Percentiles rank a stretch among this genome's conserved stretches.
Conservation (phyloP, 169 alveolate genomes). For the Eimeria nieschulzi region DNA sequence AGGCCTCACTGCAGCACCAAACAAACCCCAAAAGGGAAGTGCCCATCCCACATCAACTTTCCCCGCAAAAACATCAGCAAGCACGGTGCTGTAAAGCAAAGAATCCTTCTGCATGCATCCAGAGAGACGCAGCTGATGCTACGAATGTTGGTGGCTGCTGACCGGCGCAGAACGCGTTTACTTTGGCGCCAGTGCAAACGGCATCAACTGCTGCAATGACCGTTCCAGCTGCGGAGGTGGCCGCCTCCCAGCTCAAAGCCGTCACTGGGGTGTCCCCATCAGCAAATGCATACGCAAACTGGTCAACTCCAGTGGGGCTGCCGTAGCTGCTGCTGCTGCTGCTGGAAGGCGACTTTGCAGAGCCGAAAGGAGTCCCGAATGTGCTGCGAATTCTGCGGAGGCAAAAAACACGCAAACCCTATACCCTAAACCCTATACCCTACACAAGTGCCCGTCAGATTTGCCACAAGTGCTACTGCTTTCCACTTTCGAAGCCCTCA, state of each 20-base stretch:
- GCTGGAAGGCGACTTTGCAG: slow-evolving; percentile 15
- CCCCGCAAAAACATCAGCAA: not conserved
- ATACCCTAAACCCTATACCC: no score
- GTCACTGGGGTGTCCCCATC: slow-evolving; percentile 94
- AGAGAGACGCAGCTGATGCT: slow-evolving; percentile 8
- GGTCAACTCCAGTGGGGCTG: not conserved
- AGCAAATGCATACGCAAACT: slow-evolving; percentile 66
- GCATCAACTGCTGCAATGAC: slow-evolving; percentile 93
- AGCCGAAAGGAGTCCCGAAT: slow-evolving; percentile 5
- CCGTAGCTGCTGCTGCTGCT: slow-evolving; percentile 12
- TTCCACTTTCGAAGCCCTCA: no score
- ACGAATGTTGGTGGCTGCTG: slow-evolving; percentile 27
- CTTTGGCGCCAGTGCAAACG: slow-evolving; percentile 84
- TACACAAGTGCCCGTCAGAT: no score
- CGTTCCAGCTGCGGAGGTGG: slow-evolving; percentile 92
- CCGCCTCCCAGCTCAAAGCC: slow-evolving; percentile 92
- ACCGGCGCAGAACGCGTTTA: slow-evolving; percentile 89
- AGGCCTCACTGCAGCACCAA: slow-evolving; percentile 94
- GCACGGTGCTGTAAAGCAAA: not conserved
- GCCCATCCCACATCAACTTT: not conserved
- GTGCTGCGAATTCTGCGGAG: slow-evolving; percentile 78
- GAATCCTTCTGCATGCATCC: not conserved
- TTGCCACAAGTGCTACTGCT: no score
- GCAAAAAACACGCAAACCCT: not conserved
- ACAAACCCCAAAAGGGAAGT: slow-evolving; percentile 16